These are phyloP conservation scores for Larix kaempferi DNA, from an alignment of 75 land plant genomes.

Conservation along the genomic window DNA sequence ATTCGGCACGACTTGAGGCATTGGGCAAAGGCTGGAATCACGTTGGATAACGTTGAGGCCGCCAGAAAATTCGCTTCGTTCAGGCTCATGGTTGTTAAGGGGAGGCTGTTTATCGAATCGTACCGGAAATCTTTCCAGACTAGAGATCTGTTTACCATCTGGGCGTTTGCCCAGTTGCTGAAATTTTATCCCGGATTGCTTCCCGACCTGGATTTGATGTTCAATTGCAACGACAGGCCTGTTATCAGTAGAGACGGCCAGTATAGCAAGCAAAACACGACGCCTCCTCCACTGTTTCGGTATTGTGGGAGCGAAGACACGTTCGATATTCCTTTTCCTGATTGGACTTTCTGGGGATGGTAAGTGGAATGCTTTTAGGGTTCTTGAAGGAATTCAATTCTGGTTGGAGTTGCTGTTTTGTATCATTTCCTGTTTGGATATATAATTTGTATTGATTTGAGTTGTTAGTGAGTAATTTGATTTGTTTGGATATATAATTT, in stretches of 20 bases:
- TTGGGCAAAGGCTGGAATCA: constrained; percentile 48
- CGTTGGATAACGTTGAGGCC: constrained; percentile 32
- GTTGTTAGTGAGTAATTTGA: too few species aligned
- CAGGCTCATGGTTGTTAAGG: constrained; percentile 34
- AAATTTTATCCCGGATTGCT: constrained; percentile 48
- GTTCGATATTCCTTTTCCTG: constrained; percentile 66
- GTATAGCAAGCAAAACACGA: neutral
- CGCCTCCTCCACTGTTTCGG: constrained; percentile 63
- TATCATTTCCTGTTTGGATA: too few species aligned
- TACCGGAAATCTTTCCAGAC: constrained; percentile 43
- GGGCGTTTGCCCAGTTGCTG: constrained; percentile 61
- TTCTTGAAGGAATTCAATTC: too few species aligned
- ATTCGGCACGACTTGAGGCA: constrained; percentile 63
- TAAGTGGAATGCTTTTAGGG: constrained; percentile 9
- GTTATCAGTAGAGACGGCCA: constrained; percentile 8
- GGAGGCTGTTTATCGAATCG: constrained; percentile 37
- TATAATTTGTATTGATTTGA: too few species aligned
- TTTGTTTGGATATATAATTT: too few species aligned
- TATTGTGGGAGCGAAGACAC: constrained; percentile 42
- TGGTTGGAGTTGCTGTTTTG: too few species aligned
- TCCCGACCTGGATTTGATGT: constrained; percentile 68
- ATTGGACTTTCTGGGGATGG: constrained; percentile 90
- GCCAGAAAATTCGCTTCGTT: constrained; percentile 33
- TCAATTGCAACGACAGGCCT: constrained; percentile 55
- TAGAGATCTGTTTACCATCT: constrained; percentile 50